Evolutionary conservation across 768 basidiomycete genomes (phyloP).

Genomic region (Pisolithus tinctorius): DNA sequence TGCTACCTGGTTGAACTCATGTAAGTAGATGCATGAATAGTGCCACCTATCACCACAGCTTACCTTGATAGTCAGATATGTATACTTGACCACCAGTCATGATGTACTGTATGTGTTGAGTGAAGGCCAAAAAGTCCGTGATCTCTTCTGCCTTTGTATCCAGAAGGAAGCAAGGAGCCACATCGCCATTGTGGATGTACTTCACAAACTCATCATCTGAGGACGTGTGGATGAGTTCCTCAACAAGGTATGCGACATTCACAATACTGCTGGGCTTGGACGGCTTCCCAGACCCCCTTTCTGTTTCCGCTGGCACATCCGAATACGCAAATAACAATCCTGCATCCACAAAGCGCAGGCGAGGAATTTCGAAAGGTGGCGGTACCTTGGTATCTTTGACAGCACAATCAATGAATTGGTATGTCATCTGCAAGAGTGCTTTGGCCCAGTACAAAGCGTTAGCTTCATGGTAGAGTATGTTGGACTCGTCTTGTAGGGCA

Average conservation of each 20-base stretch:
- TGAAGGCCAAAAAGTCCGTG: not conserved
- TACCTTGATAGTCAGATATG: too few species aligned
- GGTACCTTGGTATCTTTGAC: not conserved
- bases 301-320: not conserved
- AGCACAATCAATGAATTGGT: slow-evolving; percentile 2
- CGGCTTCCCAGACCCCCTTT: not conserved
- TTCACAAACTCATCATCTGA: too few species aligned
- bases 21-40: too few species aligned
- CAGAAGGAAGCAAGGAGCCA: not conserved
- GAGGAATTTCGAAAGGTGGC: slow-evolving; percentile 5
- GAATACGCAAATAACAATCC: not conserved
- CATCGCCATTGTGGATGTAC: not conserved
- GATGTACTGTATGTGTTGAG: too few species aligned
- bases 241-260: not conserved
- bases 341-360: slow-evolving; percentile 5
- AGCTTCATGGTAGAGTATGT: too few species aligned
- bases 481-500: not conserved
- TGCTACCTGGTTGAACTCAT: not conserved
- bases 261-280: not conserved
- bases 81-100: too few species aligned
- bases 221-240: not conserved
- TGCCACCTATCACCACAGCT: too few species aligned
- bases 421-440: slow-evolving; percentile 3
- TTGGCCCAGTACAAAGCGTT: slow-evolving; percentile 9
- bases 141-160: not conserved